phyloP scores from a whole-genome alignment of 2,329 filamentous ascomycete species.

The Metarhizium sp. region DNA sequence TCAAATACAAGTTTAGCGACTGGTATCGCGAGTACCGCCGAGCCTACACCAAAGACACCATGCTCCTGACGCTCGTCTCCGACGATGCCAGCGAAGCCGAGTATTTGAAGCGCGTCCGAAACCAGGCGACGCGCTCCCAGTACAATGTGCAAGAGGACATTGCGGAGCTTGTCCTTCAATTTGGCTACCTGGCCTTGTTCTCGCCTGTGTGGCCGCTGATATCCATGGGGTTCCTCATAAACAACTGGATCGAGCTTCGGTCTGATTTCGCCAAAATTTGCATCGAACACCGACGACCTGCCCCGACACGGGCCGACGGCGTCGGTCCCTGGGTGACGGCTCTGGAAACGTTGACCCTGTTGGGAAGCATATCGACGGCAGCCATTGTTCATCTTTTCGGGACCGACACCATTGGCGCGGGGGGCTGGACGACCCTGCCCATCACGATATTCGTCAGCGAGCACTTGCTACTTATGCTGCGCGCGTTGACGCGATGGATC shows the following conservation, averaged over 20 bases:
- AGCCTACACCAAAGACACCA: conserved; percentile 26
- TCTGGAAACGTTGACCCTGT: conserved; percentile 59
- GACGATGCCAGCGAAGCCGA: conserved; percentile 54
- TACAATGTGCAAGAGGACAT: conserved; percentile 69
- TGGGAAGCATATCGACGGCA: conserved; percentile 62
- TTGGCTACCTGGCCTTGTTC: conserved; percentile 66
- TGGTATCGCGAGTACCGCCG: conserved; percentile 33
- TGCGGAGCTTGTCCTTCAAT: conserved; percentile 64
- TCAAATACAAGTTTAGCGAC: conserved; percentile 49
- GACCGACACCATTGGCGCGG: conserved; percentile 38
- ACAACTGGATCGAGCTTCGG: conserved; percentile 70
- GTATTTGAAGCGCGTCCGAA: conserved; percentile 54
- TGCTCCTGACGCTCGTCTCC: conserved; percentile 35
- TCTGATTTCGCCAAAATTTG: conserved; percentile 72
- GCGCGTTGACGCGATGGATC: conserved; percentile 27
- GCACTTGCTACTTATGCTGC: conserved; percentile 58
- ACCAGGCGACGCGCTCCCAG: conserved; percentile 55
- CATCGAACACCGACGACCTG: conserved; percentile 61
- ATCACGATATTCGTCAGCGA: conserved; percentile 65
- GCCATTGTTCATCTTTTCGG: conserved; percentile 68
- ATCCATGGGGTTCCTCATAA: conserved; percentile 61
- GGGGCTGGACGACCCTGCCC: conserved; percentile 57
- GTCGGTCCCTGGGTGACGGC: conserved; percentile 67
- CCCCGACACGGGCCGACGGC: conserved; percentile 58
- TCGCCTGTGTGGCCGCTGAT: conserved; percentile 69